Evolutionary conservation across 1,284 basidiomycete species (phyloP), one percentile per base, ranked within the genome.

Genomic region (Calocybe gambosa): DNA sequence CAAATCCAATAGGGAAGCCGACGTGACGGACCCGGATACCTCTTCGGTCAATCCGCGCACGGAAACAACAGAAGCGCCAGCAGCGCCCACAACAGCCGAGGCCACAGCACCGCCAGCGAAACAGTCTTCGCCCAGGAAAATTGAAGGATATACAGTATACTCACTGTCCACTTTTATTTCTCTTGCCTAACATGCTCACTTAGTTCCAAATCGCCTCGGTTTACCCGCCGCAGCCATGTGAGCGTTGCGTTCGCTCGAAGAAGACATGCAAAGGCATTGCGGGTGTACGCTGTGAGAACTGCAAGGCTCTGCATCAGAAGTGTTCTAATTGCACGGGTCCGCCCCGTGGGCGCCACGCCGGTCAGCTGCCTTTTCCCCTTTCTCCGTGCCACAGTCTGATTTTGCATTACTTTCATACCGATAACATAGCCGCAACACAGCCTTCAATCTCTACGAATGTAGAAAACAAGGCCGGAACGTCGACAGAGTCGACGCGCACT

Each of bases 301-400:
- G 68, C 58, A 70, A 69, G 53, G 57, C 60, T 47, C 60, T 69
- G 43, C 68, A 69, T 52, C 68, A 69, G 54, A 68, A 67, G 55
- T 70, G 68, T 51, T 67, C 68, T 16, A 70, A 70, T 50, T 66
- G 62, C 55, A 66, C 63, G 35, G 67, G 65, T 34, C 65, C 68
- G 42, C 64, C 65, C 28, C 63, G 67, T 42, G 66, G 67, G 20
- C 63, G 63, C 53, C 62, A 65, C 50, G 61, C 63, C 42, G 57
- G 64, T 61, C 45, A 51, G 63, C 59, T 7, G n/a, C 25, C 4
- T 19, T 46, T 28, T 26, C 8, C 23, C 16, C 26, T 38, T 23
- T 29, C 13, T 28, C 16, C n/a, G n/a, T n/a, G 20, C 40, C 37
- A 31, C 28, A 13, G 36, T 35, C 49, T 54, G 33, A 52, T 26